A percentile compares a stretch with the other conserved stretches of the same genome.
Conservation (phyloP, 2,329 filamentous ascomycete genomes). For the Fusarium sp. region DNA sequence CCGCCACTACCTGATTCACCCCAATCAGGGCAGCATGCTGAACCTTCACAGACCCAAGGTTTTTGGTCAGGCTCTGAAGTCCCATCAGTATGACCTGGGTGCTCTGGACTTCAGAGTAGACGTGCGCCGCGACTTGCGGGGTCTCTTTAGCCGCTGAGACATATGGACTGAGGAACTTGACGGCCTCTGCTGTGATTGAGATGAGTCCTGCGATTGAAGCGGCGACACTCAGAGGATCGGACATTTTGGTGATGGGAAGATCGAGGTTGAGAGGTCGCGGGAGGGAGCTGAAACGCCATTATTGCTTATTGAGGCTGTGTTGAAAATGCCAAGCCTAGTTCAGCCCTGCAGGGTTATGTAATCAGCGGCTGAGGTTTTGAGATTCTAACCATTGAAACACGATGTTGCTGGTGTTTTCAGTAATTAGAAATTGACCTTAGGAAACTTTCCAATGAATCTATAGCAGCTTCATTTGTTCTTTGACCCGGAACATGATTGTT, state of each 20-base stretch:
- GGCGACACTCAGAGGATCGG: conserved; percentile 13
- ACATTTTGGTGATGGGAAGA: not conserved
- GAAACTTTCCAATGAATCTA: fast-evolving
- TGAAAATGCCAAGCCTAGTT: not conserved
- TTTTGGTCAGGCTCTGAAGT: not conserved
- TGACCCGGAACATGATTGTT: fast-evolving
- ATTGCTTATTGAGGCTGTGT: not conserved
- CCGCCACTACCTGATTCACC: not conserved
- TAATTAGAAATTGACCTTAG: fast-evolving
- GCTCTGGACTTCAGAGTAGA: conserved; percentile 19
- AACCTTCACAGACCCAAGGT: fast-evolving
- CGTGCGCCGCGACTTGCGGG: conserved; percentile 7
- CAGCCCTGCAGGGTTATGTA: not conserved
- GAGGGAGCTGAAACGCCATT: not conserved
- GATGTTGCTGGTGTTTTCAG: fast-evolving
- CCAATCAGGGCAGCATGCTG: not conserved
- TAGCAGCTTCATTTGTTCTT: not conserved
- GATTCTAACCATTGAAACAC: not conserved
- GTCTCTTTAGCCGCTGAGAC: conserved; percentile 21
- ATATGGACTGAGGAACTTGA: conserved; percentile 11
- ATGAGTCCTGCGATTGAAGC: conserved; percentile 20
- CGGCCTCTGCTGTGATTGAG: not conserved
- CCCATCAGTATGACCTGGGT: conserved; percentile 3
- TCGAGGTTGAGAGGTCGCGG: not conserved
- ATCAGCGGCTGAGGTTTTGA: not conserved